Percentiles rank a stretch among this genome's conserved stretches.
Evolutionary conservation across 2,329 filamentous ascomycete genomes (phyloP).

Genomic region (Leptographium procerum): DNA sequence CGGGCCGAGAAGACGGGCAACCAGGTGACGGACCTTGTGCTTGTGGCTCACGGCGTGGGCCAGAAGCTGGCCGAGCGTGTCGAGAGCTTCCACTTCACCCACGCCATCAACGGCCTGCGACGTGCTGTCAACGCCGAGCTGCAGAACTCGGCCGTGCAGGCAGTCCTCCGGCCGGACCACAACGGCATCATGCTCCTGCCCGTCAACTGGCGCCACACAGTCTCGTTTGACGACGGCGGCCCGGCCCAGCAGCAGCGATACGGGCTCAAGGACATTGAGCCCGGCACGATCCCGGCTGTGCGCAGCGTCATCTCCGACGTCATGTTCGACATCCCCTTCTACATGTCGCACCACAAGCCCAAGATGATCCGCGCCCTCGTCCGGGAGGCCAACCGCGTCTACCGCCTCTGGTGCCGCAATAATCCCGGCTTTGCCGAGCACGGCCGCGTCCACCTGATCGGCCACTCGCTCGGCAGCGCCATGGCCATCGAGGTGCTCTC

Average conservation of each 20-base stretch:
- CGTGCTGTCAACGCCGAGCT: slow-evolving; percentile 79
- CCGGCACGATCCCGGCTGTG: slow-evolving; percentile 80
- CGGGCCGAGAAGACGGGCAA: slow-evolving; percentile 50
- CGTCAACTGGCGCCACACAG: slow-evolving; percentile 81
- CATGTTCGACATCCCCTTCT: slow-evolving; percentile 97
- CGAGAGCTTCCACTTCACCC: slow-evolving; percentile 94
- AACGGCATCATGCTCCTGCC: slow-evolving; percentile 90
- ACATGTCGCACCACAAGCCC: slow-evolving; percentile 88
- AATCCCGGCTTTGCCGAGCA: slow-evolving; percentile 74
- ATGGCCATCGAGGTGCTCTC: slow-evolving; percentile 91
- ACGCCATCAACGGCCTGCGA: slow-evolving; percentile 85
- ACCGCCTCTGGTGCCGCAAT: slow-evolving; percentile 85
- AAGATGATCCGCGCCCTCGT: slow-evolving; percentile 90
- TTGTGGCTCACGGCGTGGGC: slow-evolving; percentile 91
- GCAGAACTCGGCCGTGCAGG: slow-evolving; percentile 59
- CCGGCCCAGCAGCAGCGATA: slow-evolving; percentile 41
- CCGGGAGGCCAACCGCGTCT: slow-evolving; percentile 88
- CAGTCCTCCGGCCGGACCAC: slow-evolving; percentile 62
- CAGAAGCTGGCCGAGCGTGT: slow-evolving; percentile 92
- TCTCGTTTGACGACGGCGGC: slow-evolving; percentile 77
- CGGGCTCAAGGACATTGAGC: slow-evolving; percentile 78
- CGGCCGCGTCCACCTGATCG: slow-evolving; percentile 83
- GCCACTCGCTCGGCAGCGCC: slow-evolving; percentile 84
- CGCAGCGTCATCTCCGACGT: slow-evolving; percentile 91
- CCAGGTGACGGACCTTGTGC: slow-evolving; percentile 72